phyloP scores from a whole-genome alignment of 2,329 filamentous ascomycete species.

The Sporothrix pallida region DNA sequence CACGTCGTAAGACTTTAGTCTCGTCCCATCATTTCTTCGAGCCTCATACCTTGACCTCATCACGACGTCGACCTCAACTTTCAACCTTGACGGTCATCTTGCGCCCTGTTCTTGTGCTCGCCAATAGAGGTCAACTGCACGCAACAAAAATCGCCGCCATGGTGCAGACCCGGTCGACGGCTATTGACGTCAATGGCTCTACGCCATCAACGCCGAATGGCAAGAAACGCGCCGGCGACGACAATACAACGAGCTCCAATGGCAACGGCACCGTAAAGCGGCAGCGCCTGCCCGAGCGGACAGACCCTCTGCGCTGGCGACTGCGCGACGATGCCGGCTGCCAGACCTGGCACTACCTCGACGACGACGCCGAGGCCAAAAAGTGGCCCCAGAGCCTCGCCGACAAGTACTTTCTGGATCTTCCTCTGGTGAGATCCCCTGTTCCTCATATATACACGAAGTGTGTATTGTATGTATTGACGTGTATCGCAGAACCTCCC shows the following conservation, averaged over 20 bases:
- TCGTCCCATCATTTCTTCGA: too few relatives aligned
- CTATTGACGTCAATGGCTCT: slow-evolving; percentile 36
- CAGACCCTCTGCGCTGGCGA: slow-evolving; percentile 84
- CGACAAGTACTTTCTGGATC: slow-evolving; percentile 87
- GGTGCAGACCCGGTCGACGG: slow-evolving; percentile 42
- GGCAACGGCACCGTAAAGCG: slow-evolving; percentile 10
- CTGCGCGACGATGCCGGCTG: slow-evolving; percentile 80
- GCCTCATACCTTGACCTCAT: background rate
- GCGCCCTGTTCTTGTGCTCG: background rate
- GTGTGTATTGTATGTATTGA: background rate
- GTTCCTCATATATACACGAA: too few relatives aligned
- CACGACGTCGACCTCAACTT: too few relatives aligned
- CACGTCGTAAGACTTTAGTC: too few relatives aligned
- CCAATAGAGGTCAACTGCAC: background rate
- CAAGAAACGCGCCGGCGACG: slow-evolving; percentile 50
- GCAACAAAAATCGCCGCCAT: slow-evolving; percentile 24
- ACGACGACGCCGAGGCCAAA: slow-evolving; percentile 70
- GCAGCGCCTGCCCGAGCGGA: slow-evolving; percentile 54
- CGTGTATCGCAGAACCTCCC: slow-evolving; percentile 67
- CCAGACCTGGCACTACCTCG: slow-evolving; percentile 93
- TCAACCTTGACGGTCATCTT: background rate
- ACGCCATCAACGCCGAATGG: background rate
- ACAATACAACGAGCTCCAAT: slow-evolving; percentile 41
- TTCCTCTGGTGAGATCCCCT: slow-evolving; percentile 73
- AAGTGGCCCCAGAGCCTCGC: slow-evolving; percentile 84